Evolutionary conservation across 2,329 filamentous ascomycete genomes (phyloP).

Genomic region (Nemania diffusa): DNA sequence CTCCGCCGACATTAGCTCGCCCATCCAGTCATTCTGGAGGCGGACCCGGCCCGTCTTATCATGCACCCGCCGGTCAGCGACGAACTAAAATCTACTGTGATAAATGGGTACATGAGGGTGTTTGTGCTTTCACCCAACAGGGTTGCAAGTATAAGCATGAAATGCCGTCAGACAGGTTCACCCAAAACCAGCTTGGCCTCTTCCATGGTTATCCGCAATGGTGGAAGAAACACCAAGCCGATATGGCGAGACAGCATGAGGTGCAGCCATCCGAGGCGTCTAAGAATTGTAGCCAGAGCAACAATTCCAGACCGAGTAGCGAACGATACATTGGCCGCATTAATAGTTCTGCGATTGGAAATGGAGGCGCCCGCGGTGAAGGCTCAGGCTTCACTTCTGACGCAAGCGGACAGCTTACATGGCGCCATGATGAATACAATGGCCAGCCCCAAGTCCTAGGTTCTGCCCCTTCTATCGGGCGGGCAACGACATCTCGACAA

Average conservation of each 20-base stretch:
- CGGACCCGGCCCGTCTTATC: constrained; percentile 9
- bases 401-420: constrained; percentile 30
- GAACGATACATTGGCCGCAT: constrained; percentile 15
- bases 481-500: constrained; percentile 15
- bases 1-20: constrained; percentile 41
- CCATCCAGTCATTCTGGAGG: background rate
- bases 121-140: constrained; percentile 85
- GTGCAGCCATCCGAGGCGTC: constrained; percentile 15
- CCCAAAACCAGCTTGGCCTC: constrained; percentile 76
- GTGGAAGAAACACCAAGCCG: constrained; percentile 67
- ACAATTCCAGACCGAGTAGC: background rate
- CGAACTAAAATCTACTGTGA: constrained; percentile 80
- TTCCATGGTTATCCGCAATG: constrained; percentile 70
- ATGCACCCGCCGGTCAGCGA: constrained; percentile 33
- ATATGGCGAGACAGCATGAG: constrained; percentile 52
- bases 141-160: constrained; percentile 92
- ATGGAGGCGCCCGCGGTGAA: constrained; percentile 13
- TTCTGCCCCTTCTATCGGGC: constrained; percentile 15
- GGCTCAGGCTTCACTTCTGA: constrained; percentile 18
- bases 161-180: constrained; percentile 77
- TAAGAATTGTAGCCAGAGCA: constrained; percentile 2
- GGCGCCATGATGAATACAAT: constrained; percentile 36
- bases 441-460: constrained; percentile 32
- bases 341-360: constrained; percentile 13
- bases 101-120: constrained; percentile 87